Conservation (phyloP, 23 red algal genomes). For the Gracilariopsis chorda region DNA sequence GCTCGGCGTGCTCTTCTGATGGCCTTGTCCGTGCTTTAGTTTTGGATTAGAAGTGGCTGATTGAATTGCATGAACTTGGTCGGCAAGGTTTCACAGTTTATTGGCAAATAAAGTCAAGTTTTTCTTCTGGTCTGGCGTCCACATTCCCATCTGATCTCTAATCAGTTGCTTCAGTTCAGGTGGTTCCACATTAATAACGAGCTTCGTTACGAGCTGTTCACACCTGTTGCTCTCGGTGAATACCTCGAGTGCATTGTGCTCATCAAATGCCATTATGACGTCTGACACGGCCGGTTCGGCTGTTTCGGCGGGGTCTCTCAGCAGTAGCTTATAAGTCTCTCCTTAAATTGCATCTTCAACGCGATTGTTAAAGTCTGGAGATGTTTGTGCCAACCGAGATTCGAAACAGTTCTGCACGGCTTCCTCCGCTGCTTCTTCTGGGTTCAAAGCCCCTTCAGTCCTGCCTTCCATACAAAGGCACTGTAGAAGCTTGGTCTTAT, state of each 20-base stretch:
- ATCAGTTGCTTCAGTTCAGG: conserved; percentile 7
- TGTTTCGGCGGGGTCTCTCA: neutral
- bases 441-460: neutral
- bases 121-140: neutral
- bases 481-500: neutral
- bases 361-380: neutral
- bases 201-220: neutral
- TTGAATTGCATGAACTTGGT: conserved; percentile 1
- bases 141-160: conserved; percentile 19
- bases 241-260: too few relatives aligned
- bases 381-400: neutral
- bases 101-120: neutral
- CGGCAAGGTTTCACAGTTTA: neutral
- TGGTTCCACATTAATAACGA: neutral
- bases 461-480: neutral
- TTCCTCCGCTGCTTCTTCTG: conserved; percentile 9
- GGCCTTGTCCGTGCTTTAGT: neutral
- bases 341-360: neutral
- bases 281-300: neutral
- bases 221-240: too few relatives aligned
- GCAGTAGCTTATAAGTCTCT: neutral
- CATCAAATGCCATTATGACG: too few relatives aligned
- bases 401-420: neutral
- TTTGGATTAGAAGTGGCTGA: neutral
- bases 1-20: neutral